Base-by-base conservation (phyloP, 352 stramenopile species). In the Phytophthora foliorum region DNA sequence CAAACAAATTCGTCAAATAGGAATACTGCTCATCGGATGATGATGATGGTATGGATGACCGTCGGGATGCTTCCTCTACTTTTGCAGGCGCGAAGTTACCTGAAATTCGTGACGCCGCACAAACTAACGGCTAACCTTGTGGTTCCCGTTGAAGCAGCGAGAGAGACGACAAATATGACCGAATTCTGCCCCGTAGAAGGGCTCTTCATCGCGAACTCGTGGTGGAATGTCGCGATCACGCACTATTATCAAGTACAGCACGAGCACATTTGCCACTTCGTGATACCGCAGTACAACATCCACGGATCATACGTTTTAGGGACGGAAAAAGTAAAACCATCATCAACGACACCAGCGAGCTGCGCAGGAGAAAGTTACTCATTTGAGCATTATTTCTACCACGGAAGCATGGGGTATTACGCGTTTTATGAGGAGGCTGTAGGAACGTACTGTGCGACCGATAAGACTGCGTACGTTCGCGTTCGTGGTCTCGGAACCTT, bases 331-430 rank as follows among this genome's bases (percentile, higher is more conserved):
- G 45, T 25, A 17, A 13, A 24, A 13, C 57, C 45, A 22, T 64
- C 32, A 11, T 6, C 31, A 6, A 46, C 32, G 3, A 41, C 57
- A n/a, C 42, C 57, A 25, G 19, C 42, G 6, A 65, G 25, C 25
- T 64, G 54, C 31, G 36, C 39, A 13, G 38, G 24, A 34, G n/a
- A 60, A 21, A 64, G 34, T 16, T 64, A 45, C 6, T 5, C 22
- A 6, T 45, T 64, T 32, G 19, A 70, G 27, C 57, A 70, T 32
- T 70, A 70, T 49, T 70, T 70, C 46, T 64, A 70, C 24, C 62
- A 70, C 21, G 62, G 62, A 13, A 64, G 53, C 19, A 53, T 64
- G 21, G 48, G 54, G 24, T 70, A 59, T 41, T 70, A 64, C 25
- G 41, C 53, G 2, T 70, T 64, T 27, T 64, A 69, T 41, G 62